These are phyloP conservation scores for Blastocystis sp. DNA, from an alignment of 352 stramenopile genomes.

Conservation along the genomic window DNA sequence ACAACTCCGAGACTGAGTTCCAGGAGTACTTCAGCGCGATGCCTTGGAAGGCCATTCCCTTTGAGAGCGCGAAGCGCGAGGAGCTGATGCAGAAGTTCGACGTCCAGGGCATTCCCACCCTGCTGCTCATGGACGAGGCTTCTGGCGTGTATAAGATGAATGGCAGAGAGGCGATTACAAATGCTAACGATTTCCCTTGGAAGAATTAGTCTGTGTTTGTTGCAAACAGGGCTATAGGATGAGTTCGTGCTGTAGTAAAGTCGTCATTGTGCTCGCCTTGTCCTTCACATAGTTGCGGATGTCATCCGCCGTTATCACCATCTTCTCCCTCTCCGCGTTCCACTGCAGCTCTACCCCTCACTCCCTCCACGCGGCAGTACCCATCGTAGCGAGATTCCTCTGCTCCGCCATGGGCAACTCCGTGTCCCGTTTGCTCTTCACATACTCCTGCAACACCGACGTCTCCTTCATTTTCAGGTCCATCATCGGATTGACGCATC, in stretches of 20 bases:
- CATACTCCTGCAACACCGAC: not conserved
- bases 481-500: not conserved
- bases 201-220: constrained; percentile 17
- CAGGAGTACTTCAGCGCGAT: constrained; percentile 61
- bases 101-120: constrained; percentile 45
- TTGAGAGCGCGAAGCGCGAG: constrained; percentile 20
- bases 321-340: not conserved
- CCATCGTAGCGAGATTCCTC: constrained; percentile 17
- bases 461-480: constrained; percentile 16
- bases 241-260: not conserved
- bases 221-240: constrained; percentile 11
- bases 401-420: not conserved
- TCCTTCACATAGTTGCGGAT: constrained; percentile 28
- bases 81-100: constrained; percentile 16
- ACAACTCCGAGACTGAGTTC: constrained; percentile 4
- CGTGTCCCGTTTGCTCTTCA: not conserved
- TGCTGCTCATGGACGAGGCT: constrained; percentile 43
- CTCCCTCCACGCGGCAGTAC: not conserved
- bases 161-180: constrained; percentile 39
- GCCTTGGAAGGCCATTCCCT: constrained; percentile 66
- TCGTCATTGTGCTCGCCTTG: not conserved
- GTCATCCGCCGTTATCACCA: constrained; percentile 25
- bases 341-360: not conserved
- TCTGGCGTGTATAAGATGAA: constrained; percentile 35
- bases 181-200: constrained; percentile 62